Percentiles rank a stretch among this genome's conserved stretches.
phyloP scores from a whole-genome alignment of 2,329 filamentous ascomycete species.

The Corynespora cassiicola region DNA sequence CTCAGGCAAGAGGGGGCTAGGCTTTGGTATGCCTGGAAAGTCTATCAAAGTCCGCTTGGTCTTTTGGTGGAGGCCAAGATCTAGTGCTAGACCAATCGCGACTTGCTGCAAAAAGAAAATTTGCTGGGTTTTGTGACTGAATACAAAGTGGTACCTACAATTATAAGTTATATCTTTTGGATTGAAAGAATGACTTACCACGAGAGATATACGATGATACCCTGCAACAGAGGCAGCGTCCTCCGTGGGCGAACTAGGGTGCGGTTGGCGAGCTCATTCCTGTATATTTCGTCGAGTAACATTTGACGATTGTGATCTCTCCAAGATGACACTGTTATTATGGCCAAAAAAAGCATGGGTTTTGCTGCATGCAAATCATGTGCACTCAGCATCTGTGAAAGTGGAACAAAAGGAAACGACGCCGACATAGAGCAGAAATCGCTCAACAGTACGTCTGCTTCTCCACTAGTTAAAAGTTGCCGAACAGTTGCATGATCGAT shows the following conservation, averaged over 20 bases:
- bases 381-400: conserved; percentile 19
- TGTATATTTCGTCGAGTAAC: conserved; percentile 32
- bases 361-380: conserved; percentile 25
- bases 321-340: conserved; percentile 36
- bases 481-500: conserved; percentile 29
- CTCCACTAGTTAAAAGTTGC: conserved; percentile 22
- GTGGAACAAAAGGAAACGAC: conserved; percentile 39
- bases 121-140: conserved; percentile 44
- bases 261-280: conserved; percentile 38
- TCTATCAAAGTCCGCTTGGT: conserved; percentile 19
- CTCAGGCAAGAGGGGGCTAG: conserved; percentile 14
- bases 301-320: conserved; percentile 32
- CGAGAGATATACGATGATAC: conserved; percentile 40
- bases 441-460: conserved; percentile 32
- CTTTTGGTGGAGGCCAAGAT: conserved; percentile 35
- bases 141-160: conserved; percentile 41
- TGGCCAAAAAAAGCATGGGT: conserved; percentile 41
- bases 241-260: conserved; percentile 36
- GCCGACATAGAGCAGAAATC: conserved; percentile 36
- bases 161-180: conserved; percentile 4
- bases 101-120: conserved; percentile 39
- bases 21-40: conserved; percentile 17
- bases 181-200: conserved; percentile 22
- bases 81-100: conserved; percentile 36
- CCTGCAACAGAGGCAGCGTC: conserved; percentile 38